Percentiles rank a stretch among this genome's conserved stretches.
Conservation (phyloP, 2,329 filamentous ascomycete genomes). For the Onygenales sp. region DNA sequence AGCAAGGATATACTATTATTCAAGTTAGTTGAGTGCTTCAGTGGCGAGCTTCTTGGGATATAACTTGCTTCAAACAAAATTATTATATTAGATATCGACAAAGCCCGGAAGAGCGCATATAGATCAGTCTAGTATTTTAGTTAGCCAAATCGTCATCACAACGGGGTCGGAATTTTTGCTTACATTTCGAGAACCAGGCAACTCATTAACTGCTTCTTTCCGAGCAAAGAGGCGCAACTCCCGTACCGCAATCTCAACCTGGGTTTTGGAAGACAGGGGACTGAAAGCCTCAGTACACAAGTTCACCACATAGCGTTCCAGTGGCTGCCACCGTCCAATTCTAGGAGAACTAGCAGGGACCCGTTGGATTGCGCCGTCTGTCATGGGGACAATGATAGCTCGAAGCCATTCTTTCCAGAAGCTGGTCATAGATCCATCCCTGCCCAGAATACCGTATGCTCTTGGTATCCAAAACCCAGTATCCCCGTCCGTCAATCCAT, state of each 20-base stretch:
- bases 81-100: constrained; percentile 87
- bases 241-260: constrained; percentile 82
- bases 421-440: constrained; percentile 69
- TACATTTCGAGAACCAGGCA: constrained; percentile 75
- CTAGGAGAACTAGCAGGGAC: constrained; percentile 82
- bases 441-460: constrained; percentile 83
- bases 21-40: not conserved
- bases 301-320: constrained; percentile 95
- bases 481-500: constrained; percentile 88
- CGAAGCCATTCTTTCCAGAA: constrained; percentile 99
- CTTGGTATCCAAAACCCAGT: constrained; percentile 93
- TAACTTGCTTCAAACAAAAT: constrained; percentile 63
- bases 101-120: constrained; percentile 80
- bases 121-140: constrained; percentile 56
- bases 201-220: constrained; percentile 85
- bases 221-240: constrained; percentile 87
- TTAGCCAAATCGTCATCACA: not conserved
- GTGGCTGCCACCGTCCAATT: constrained; percentile 87
- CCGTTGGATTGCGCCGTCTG: constrained; percentile 69
- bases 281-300: constrained; percentile 90
- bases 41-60: not conserved
- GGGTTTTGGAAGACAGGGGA: constrained; percentile 85
- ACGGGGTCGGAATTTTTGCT: constrained; percentile 5
- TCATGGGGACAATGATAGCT: constrained; percentile 92
- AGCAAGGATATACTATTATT: constrained; percentile 60